Evolutionary conservation across 1,284 basidiomycete species (phyloP), one percentile per base, ranked within the genome.

Genomic region (Pseudozyma sp.): DNA sequence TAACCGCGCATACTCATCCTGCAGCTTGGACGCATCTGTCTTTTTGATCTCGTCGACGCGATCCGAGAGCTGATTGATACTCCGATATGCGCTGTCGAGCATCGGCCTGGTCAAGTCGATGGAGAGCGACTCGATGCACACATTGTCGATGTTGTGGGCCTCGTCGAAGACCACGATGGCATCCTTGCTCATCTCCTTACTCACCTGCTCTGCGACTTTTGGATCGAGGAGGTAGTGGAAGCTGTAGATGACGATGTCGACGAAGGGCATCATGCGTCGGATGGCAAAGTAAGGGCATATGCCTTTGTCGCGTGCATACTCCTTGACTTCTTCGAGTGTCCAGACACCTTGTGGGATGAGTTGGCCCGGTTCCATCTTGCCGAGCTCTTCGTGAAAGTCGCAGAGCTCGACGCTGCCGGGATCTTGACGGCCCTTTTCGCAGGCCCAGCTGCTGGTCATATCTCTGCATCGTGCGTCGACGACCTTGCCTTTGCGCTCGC

Each of bases 111-210:
- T 99, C 50, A 99, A 87, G 84, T 99, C 97, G 78, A 99, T 97
- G 68, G 94, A 97, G 46, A 99, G 87, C 0, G 96, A 97, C 84
- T 99, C 97, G 84, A 99, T 97, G 86, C 97, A 99, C 55, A 99
- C 97, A 84, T 99, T 99, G 84, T 99, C 96, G 63, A 99, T 99
- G 84, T 99, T 99, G 86, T 99, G 97, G 8, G 97, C 97, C 85
- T 99, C 97, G 84, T 99, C 97, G 81, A 99, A 99, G 0, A 99
- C 95, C 47, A 99, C 95, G 62, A 99, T 99, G 45, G 94, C 91
- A 84, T 99, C 97, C 79, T 98, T 98, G 34, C 92, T 94, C 86
- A 99, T 89, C 84, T 99, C 96, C 81, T 94, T 95, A 7, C 95
- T 98, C 13, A 99, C 97, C 86, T 98, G 95, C 80, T 99, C 96